Conservation (phyloP, 192 early-diverging fungal species). For the Thamnidium elegans region DNA sequence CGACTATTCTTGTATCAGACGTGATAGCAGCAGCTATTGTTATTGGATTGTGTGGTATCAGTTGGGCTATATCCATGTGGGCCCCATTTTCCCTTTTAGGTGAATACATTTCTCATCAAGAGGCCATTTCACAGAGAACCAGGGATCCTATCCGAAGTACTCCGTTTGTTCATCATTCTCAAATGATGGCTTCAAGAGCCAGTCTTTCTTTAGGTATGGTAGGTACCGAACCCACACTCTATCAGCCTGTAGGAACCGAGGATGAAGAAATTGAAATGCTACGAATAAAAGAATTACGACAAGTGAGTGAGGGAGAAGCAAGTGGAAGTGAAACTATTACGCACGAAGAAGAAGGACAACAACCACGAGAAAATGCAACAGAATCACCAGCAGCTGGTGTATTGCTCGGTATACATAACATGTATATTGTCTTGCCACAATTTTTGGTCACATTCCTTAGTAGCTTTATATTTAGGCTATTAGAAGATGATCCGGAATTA, state of each 20-base stretch:
- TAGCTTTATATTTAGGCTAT: constrained; percentile 76
- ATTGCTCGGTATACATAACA: constrained; percentile 91
- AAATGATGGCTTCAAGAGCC: constrained; percentile 18
- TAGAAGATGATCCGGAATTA: constrained; percentile 43
- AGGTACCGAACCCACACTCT: constrained; percentile 8
- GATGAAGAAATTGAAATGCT: constrained; percentile 15
- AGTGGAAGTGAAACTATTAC: neutral
- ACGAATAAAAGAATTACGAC: neutral
- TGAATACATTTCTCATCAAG: constrained; percentile 57
- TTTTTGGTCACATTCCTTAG: constrained; percentile 83
- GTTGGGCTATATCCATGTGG: constrained; percentile 91
- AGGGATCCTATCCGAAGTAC: neutral
- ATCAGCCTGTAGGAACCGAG: neutral
- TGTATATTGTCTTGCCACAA: constrained; percentile 92
- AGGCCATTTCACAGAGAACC: constrained; percentile 10
- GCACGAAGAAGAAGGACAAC: neutral
- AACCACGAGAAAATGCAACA: neutral
- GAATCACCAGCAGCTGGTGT: constrained; percentile 59
- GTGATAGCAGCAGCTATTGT: constrained; percentile 60
- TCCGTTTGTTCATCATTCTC: neutral
- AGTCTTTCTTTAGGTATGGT: constrained; percentile 23
- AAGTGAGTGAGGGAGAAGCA: neutral
- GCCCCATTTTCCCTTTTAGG: constrained; percentile 90
- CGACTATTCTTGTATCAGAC: constrained; percentile 55
- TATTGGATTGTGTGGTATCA: constrained; percentile 72